Conservation (phyloP, 2,329 filamentous ascomycete species). For the Microdochium nivale region DNA sequence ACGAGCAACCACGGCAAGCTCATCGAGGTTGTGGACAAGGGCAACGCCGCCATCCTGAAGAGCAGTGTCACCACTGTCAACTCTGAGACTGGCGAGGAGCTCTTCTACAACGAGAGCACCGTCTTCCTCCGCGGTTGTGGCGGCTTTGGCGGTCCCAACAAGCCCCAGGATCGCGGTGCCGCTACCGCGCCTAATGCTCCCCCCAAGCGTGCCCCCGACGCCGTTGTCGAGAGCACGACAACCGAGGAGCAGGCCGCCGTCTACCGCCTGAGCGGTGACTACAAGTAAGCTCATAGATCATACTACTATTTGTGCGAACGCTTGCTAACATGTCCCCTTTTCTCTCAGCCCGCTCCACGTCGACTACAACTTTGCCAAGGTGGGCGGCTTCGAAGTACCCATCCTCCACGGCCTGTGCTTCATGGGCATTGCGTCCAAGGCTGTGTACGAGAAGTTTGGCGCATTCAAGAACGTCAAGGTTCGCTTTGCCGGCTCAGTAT, state of each 20-base stretch:
- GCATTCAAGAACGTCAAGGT: constrained; percentile 88
- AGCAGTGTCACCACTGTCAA: constrained; percentile 75
- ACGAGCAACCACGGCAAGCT: constrained; percentile 71
- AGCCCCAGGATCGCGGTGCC: constrained; percentile 68
- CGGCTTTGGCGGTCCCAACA: constrained; percentile 78
- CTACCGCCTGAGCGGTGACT: constrained; percentile 88
- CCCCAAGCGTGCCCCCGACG: constrained; percentile 69
- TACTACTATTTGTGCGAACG: neutral
- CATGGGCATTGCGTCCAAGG: constrained; percentile 86
- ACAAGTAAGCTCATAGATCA: constrained; percentile 49
- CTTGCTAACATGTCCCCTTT: neutral
- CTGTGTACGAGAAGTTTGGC: constrained; percentile 77
- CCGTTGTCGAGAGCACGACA: constrained; percentile 77
- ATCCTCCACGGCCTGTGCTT: constrained; percentile 97
- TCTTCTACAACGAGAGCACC: constrained; percentile 97
- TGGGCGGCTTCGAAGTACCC: constrained; percentile 87
- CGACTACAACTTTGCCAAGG: constrained; percentile 87
- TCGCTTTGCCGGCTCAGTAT: constrained; percentile 75
- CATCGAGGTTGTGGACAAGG: constrained; percentile 94
- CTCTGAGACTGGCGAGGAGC: constrained; percentile 73
- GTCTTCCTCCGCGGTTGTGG: constrained; percentile 87
- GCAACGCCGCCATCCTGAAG: constrained; percentile 76
- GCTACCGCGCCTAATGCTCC: constrained; percentile 72
- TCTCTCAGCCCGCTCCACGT: constrained; percentile 74
- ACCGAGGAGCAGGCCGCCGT: constrained; percentile 85